Percentiles rank a stretch among this genome's conserved stretches.
Conservation (phyloP, 2,329 filamentous ascomycete species). For the Hypoxylon sp. region DNA sequence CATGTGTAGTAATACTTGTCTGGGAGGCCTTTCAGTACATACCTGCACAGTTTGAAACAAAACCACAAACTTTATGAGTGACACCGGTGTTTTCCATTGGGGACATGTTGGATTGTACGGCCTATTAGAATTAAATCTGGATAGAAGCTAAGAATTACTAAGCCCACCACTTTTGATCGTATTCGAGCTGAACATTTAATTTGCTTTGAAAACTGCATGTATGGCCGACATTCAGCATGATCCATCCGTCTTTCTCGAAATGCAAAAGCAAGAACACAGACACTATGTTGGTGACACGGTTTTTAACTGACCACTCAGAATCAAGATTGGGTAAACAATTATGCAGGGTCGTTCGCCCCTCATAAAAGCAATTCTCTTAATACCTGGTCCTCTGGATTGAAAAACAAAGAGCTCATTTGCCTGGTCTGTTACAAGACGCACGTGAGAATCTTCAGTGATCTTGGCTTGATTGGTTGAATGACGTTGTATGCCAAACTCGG, state of each 20-base stretch:
- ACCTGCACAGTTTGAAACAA: not conserved
- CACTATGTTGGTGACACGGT: not conserved
- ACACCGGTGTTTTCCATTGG: not conserved
- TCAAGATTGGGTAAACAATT: not conserved
- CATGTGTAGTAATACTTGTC: not conserved
- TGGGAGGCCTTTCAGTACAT: not conserved
- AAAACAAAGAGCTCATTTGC: not conserved
- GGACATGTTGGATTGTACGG: too few relatives aligned
- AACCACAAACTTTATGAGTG: not conserved
- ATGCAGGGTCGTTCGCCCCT: not conserved
- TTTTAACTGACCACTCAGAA: not conserved
- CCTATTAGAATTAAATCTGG: too few relatives aligned
- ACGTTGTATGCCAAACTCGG: slow-evolving; percentile 21
- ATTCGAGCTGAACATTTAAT: too few relatives aligned
- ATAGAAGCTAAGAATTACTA: too few relatives aligned
- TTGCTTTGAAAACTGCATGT: too few relatives aligned
- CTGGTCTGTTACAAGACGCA: not conserved
- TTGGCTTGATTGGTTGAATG: not conserved
- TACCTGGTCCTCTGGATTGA: not conserved
- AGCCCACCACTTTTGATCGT: too few relatives aligned
- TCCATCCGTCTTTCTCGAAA: not conserved
- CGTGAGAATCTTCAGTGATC: slow-evolving; percentile 2
- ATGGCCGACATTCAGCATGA: not conserved
- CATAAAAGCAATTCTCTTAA: not conserved
- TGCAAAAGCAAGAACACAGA: not conserved